A percentile compares a stretch with the other conserved stretches of the same genome.
These are phyloP conservation scores for Phanerodontia chrysosporium DNA, from an alignment of 768 basidiomycete species.

Conservation along the genomic window DNA sequence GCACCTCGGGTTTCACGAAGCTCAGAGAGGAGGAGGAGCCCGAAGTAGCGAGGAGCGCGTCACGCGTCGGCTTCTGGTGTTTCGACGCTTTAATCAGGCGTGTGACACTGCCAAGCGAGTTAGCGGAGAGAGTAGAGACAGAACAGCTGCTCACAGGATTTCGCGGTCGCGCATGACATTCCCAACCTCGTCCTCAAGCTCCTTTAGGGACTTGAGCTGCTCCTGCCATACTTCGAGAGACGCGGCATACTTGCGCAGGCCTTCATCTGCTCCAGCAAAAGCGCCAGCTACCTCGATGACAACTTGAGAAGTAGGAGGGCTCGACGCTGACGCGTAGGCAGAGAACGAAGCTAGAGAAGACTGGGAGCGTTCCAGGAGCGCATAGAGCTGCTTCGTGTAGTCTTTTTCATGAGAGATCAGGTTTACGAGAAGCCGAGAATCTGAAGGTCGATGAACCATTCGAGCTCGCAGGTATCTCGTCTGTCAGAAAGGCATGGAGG, in stretches of 20 bases:
- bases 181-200: conserved; percentile 68
- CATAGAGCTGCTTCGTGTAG: conserved; percentile 55
- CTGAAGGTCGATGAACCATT: conserved; percentile 73
- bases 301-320: conserved; percentile 48
- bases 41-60: conserved; percentile 27
- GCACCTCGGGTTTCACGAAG: conserved; percentile 24
- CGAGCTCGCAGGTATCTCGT: background rate
- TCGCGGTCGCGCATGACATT: conserved; percentile 72
- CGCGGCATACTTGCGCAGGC: conserved; percentile 53
- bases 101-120: conserved; percentile 50
- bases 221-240: conserved; percentile 66
- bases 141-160: conserved; percentile 61
- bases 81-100: conserved; percentile 78
- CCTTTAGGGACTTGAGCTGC: conserved; percentile 54
- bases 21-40: conserved; percentile 42
- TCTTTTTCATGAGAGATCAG: conserved; percentile 70
- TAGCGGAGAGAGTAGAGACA: background rate
- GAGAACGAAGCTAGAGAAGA: conserved; percentile 61
- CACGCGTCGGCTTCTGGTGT: conserved; percentile 39
- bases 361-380: conserved; percentile 55
- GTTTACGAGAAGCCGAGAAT: conserved; percentile 67
- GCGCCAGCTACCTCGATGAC: conserved; percentile 51
- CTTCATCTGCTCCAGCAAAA: conserved; percentile 64
- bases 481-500: conserved; percentile 2
- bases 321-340: conserved; percentile 68